Conservation (phyloP, 257 asterid genomes). For the Solanum etuberosum region DNA sequence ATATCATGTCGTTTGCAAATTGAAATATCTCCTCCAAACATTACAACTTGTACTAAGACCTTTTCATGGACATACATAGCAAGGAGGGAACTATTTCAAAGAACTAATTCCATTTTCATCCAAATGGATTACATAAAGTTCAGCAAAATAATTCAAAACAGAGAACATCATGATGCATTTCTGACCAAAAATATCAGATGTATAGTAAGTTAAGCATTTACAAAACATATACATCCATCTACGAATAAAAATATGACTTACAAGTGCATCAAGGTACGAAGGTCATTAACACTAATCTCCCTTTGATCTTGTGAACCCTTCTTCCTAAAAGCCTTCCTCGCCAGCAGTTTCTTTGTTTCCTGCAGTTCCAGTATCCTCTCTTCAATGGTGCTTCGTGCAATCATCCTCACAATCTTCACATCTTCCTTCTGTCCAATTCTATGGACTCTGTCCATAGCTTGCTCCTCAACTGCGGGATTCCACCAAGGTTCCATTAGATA, state of each 20-base stretch:
- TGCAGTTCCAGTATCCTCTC: conserved; percentile 71
- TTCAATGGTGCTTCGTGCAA: conserved; percentile 63
- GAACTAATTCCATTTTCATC: not conserved
- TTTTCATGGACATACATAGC: not conserved
- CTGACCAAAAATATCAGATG: not conserved
- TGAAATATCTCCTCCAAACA: not conserved
- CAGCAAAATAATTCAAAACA: not conserved
- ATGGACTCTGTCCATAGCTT: conserved; percentile 94
- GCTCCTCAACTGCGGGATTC: conserved; percentile 95
- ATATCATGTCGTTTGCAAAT: not conserved
- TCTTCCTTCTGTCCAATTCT: conserved; percentile 76
- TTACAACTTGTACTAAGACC: not conserved
- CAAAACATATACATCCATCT: not conserved
- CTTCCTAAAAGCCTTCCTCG: conserved; percentile 52
- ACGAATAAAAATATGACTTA: conserved; percentile 3
- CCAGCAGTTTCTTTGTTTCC: conserved; percentile 59
- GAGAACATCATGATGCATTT: not conserved
- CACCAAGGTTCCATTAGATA: conserved; percentile 95
- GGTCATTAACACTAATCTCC: conserved; percentile 59
- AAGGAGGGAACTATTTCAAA: not conserved
- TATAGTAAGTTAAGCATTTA: not conserved
- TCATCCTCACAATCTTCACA: conserved; percentile 66
- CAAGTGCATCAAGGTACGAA: conserved; percentile 55
- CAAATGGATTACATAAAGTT: not conserved
- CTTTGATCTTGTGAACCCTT: conserved; percentile 30